phyloP scores from a whole-genome alignment of 257 asterid genomes.

The Solanum arcanum region DNA sequence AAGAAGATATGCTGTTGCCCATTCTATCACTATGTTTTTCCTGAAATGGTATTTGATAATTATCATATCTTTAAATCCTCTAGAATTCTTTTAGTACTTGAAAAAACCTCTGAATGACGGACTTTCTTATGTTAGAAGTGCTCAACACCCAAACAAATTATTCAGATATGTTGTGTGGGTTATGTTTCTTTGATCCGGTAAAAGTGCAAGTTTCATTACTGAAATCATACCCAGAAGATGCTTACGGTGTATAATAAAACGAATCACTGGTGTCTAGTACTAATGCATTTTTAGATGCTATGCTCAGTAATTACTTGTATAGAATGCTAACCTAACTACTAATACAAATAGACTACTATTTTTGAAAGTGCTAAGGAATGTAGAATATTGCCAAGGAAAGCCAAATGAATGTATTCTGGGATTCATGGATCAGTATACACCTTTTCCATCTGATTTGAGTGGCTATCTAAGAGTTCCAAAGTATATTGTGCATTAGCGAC shows the following conservation, averaged over 20 bases:
- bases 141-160: background rate
- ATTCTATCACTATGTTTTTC: background rate
- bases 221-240: background rate
- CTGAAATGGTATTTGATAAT: background rate
- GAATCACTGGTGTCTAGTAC: background rate
- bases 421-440: background rate
- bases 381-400: background rate
- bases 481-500: background rate
- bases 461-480: background rate
- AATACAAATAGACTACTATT: background rate
- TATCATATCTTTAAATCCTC: background rate
- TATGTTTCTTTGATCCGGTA: background rate
- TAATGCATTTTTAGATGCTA: background rate
- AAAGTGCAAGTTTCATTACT: background rate
- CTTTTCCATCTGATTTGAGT: background rate
- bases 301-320: background rate
- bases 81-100: background rate
- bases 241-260: background rate
- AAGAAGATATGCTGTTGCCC: background rate
- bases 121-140: background rate
- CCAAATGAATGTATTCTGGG: background rate
- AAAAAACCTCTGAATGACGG: background rate
- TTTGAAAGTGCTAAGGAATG: background rate
- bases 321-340: background rate
- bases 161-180: background rate